Evolutionary conservation across 495 filamentous ascomycete genomes (phyloP).

Genomic region (Aspergillus heteromorphus): DNA sequence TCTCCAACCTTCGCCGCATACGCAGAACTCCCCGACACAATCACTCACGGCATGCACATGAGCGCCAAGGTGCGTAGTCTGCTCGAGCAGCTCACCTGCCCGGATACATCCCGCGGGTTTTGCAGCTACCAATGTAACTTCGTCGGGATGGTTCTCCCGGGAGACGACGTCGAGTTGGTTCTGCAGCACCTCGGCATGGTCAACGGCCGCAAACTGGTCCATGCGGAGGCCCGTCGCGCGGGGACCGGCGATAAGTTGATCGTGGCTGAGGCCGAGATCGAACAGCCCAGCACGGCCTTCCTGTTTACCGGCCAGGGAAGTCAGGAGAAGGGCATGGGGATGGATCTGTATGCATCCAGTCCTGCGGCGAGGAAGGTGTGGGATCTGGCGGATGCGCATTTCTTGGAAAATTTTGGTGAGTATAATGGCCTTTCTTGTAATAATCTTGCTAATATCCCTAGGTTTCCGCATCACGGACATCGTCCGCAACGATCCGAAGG

Average conservation of each 20-base stretch:
- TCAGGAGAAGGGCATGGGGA: constrained; percentile 5
- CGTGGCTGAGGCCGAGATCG: neutral
- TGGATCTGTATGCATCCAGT: neutral
- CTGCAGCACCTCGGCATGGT: neutral
- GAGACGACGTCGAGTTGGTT: neutral
- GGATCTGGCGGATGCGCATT: constrained; percentile 1
- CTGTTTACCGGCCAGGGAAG: constrained; percentile 4
- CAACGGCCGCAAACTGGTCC: neutral
- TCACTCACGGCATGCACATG: constrained; percentile 3
- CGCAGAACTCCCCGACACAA: neutral
- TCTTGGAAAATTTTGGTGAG: neutral
- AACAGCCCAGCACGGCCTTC: neutral
- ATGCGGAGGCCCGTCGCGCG: neutral
- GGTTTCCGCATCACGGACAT: neutral
- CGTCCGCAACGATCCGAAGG: neutral
- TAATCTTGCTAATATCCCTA: neutral
- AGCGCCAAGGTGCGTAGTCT: neutral
- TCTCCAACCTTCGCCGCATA: neutral
- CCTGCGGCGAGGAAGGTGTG: neutral
- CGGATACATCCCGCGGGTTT: neutral
- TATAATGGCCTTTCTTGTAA: neutral
- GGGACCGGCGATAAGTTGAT: neutral
- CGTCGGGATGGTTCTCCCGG: neutral
- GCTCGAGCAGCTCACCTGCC: neutral
- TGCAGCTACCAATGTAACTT: neutral